These are phyloP conservation scores for Tetratostichococcus sp. DNA, from an alignment of 139 green algal species.

Conservation along the genomic window DNA sequence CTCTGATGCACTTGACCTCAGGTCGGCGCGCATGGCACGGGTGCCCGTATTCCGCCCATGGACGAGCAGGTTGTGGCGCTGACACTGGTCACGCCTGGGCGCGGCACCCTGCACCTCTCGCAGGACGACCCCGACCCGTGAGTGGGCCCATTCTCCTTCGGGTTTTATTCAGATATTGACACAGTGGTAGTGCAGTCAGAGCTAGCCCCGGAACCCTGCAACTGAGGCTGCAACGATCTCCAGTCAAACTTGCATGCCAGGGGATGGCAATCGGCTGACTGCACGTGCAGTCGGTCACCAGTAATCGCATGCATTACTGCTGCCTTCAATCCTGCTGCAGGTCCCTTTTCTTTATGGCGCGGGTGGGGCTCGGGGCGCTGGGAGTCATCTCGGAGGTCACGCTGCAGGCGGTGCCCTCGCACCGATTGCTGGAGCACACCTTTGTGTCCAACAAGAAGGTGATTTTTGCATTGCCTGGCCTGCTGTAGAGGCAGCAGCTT, in stretches of 20 bases:
- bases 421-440: slow-evolving; percentile 82
- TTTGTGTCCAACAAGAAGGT: slow-evolving; percentile 48
- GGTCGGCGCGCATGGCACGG: slow-evolving; percentile 91
- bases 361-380: slow-evolving; percentile 78
- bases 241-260: no score
- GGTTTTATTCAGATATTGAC: no score
- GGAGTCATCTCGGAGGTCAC: slow-evolving; percentile 87
- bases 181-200: no score
- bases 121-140: slow-evolving; percentile 49
- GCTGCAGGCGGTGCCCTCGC: slow-evolving; percentile 69
- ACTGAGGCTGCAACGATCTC: no score
- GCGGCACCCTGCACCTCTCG: slow-evolving; percentile 46
- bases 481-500: slow-evolving; percentile 36
- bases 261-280: no score
- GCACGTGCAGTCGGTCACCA: no score
- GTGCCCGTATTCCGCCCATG: slow-evolving; percentile 83
- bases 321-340: no score
- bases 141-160: no score
- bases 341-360: slow-evolving; percentile 72
- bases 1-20: slow-evolving; percentile 28
- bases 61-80: slow-evolving; percentile 87
- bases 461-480: slow-evolving; percentile 33
- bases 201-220: no score
- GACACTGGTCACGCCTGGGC: slow-evolving; percentile 83
- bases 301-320: no score